phyloP scores from a whole-genome alignment of 176 grass and related monocot species.

The Miscanthus lutarioriparius region DNA sequence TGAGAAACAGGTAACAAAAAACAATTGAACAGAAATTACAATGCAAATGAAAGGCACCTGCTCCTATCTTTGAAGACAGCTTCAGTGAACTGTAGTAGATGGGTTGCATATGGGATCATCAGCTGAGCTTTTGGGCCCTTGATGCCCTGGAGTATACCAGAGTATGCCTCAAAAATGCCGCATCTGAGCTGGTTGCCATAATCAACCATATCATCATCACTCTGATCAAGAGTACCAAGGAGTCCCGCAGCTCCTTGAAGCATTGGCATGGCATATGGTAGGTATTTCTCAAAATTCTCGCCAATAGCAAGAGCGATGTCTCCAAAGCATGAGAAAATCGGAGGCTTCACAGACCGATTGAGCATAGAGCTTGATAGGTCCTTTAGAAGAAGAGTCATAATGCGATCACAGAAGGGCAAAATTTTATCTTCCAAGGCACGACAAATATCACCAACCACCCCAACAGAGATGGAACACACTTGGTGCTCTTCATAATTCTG shows the following conservation, averaged over 20 bases:
- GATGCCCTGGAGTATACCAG: conserved; percentile 87
- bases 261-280: conserved; percentile 79
- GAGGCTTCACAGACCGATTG: conserved; percentile 76
- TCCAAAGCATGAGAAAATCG: conserved; percentile 85
- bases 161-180: conserved; percentile 90
- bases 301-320: conserved; percentile 93
- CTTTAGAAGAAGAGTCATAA: conserved; percentile 88
- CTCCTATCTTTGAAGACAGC: conserved; percentile 62
- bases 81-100: conserved; percentile 79
- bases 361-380: conserved; percentile 81
- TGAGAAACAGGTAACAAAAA: conserved; percentile 16
- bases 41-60: conserved; percentile 47
- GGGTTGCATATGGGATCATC: conserved; percentile 70
- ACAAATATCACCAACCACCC: conserved; percentile 86
- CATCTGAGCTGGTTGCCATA: conserved; percentile 79
- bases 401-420: conserved; percentile 81
- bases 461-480: conserved; percentile 87
- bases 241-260: conserved; percentile 80
- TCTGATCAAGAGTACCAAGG: conserved; percentile 60
- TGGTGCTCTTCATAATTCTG: conserved; percentile 91
- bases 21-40: conserved; percentile 17
- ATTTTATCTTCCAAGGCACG: conserved; percentile 84
- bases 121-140: conserved; percentile 74
- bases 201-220: conserved; percentile 84
- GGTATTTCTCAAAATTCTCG: conserved; percentile 85